Percentiles rank a stretch among this genome's conserved stretches.
Conservation (phyloP, 306 rosid species). For the Lithocarpus polystachyus region DNA sequence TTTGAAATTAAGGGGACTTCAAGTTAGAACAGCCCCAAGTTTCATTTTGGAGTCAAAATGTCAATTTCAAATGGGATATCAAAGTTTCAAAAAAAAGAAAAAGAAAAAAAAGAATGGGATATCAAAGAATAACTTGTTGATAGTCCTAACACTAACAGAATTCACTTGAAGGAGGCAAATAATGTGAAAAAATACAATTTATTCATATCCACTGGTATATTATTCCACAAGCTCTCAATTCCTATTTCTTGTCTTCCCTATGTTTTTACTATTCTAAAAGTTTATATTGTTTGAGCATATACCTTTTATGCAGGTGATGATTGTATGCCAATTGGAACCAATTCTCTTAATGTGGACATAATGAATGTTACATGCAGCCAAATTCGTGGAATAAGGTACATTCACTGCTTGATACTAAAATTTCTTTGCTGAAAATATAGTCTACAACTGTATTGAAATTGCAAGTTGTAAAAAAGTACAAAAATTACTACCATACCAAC, state of each 20-base stretch:
- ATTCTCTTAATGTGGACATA: not conserved
- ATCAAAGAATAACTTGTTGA: constrained; percentile 18
- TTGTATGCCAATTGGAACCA: constrained; percentile 52
- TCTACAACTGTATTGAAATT: too few relatives aligned
- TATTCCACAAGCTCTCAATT: not conserved
- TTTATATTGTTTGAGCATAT: too few relatives aligned
- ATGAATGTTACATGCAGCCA: constrained; percentile 47
- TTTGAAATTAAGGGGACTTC: constrained; percentile 19
- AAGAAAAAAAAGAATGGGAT: too few relatives aligned
- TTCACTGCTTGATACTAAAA: not conserved
- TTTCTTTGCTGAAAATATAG: not conserved
- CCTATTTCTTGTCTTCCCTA: too few relatives aligned
- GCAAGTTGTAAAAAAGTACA: too few relatives aligned
- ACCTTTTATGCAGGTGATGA: constrained; percentile 8
- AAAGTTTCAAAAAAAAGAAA: too few relatives aligned
- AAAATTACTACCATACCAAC: too few relatives aligned
- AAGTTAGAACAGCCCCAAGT: constrained; percentile 43
- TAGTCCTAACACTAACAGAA: constrained; percentile 56
- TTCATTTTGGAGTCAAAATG: constrained; percentile 41
- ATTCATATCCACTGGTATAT: constrained; percentile 13
- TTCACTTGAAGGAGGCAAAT: constrained; percentile 45
- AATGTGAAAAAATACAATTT: constrained; percentile 19
- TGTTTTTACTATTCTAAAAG: too few relatives aligned
- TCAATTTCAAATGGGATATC: constrained; percentile 27
- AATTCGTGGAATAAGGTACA: constrained; percentile 55